Base-by-base conservation (phyloP, 2,329 filamentous ascomycete species). In the Calonectria henricotiae region DNA sequence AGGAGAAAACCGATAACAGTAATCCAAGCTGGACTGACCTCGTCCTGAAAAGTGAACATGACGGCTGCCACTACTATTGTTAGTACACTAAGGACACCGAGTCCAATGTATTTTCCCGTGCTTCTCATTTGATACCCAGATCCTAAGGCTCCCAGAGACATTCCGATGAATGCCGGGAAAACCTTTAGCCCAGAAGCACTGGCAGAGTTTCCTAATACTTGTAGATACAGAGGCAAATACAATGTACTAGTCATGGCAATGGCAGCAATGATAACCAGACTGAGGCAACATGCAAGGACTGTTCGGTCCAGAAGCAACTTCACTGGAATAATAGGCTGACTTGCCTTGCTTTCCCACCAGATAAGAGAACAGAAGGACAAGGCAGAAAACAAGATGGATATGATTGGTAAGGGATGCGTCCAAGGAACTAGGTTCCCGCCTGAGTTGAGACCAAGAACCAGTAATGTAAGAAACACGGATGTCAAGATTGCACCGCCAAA, bases 371-470 rank as follows among this genome's bases (percentile, higher is more conserved):
- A 74, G 1, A 94, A 83, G n/a, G 88, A 87, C 1, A 88, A 83
- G 0, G 85, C 77, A 0, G 91, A 90, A 1, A 94, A 82, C 0
- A 90, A 88, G 17, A 95, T 80, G 0, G 89, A 88, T 1, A 86
- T 85, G 30, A 93, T 83, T 6, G 94, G 90, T 4, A 95, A 82
- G 0, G 92, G 93, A 75, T 94, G 91, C 0, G 86, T 88, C 93
- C 93, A 95, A 0, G 92, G 90, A 0, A 95, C 88, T n/a, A 93
- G 82, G 77, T 94, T 95, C 3, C 93, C 93, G 6, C 93, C 93
- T 0, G 91, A 90, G 77, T 94, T 95, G 41, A 96, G 85, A 2
- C 92, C 93, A 0, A 94, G 83, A 0, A 96, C 86, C 0, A 95
- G 83, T 1, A 93, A 83, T 0, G 94, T 89, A 8, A 95, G 84